Evolutionary conservation across 2,329 filamentous ascomycete species (phyloP).

Genomic region (Xylaria sp.): DNA sequence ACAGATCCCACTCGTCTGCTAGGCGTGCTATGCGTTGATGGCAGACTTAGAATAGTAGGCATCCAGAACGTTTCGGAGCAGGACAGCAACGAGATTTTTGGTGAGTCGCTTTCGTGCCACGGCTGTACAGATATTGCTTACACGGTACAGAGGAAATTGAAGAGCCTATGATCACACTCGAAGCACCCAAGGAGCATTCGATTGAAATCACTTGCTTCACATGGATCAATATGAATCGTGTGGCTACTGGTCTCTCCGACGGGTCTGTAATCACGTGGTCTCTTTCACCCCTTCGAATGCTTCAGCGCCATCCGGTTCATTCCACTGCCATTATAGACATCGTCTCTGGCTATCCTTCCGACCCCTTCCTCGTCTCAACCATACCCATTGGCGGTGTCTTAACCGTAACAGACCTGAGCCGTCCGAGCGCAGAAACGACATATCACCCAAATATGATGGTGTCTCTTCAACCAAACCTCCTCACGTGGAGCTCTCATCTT

Average conservation of each 20-base stretch:
- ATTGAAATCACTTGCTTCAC: conserved; percentile 64
- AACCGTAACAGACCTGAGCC: conserved; percentile 64
- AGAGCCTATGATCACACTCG: conserved; percentile 57
- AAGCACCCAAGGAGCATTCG: conserved; percentile 58
- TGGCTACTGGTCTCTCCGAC: conserved; percentile 66
- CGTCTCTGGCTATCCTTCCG: conserved; percentile 65
- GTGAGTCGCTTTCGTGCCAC: conserved; percentile 50
- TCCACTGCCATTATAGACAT: conserved; percentile 66
- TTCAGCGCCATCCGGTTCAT: conserved; percentile 65
- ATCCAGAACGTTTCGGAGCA: conserved; percentile 48
- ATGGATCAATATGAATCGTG: conserved; percentile 66
- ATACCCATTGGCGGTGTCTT: conserved; percentile 65
- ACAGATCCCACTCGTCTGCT: conserved; percentile 54
- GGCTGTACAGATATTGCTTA: conserved; percentile 29
- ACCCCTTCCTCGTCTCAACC: conserved; percentile 66
- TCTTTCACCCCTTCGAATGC: conserved; percentile 59
- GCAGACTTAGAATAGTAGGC: conserved; percentile 61
- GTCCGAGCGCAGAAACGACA: conserved; percentile 64
- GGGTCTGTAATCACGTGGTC: conserved; percentile 69
- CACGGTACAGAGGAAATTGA: conserved; percentile 58
- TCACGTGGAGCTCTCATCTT: conserved; percentile 66
- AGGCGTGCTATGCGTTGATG: conserved; percentile 63
- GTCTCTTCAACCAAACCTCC: conserved; percentile 63
- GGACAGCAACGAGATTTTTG: conserved; percentile 51
- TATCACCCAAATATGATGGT: conserved; percentile 64